phyloP scores from a whole-genome alignment of 345 rosid genomes.

The Linum lewisii region DNA sequence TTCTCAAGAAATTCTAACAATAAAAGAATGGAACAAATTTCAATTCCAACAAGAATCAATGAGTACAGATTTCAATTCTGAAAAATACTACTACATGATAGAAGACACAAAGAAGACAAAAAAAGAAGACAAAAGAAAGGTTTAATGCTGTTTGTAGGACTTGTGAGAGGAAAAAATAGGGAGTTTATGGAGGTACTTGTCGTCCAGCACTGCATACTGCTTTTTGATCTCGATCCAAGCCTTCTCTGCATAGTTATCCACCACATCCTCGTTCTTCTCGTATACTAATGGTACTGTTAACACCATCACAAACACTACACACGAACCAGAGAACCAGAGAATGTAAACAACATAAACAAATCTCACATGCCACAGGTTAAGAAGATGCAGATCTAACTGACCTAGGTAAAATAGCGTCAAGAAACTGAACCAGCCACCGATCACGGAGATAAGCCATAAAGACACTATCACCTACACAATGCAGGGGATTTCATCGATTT shows the following conservation, averaged over 20 bases:
- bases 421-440: slow-evolving; percentile 34
- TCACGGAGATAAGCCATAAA: slow-evolving; percentile 29
- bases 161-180: slow-evolving; percentile 16
- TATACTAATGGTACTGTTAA: slow-evolving; percentile 28
- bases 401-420: slow-evolving; percentile 31
- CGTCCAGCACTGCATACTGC: slow-evolving; percentile 30
- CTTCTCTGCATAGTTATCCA: slow-evolving; percentile 30
- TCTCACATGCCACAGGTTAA: no score
- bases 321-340: no score
- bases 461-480: slow-evolving; percentile 23
- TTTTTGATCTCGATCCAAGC: slow-evolving; percentile 25
- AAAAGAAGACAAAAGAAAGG: background rate
- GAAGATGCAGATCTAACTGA: slow-evolving; percentile 5
- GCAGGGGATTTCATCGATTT: background rate
- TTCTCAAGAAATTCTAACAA: no score
- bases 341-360: no score
- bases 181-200: slow-evolving; percentile 22
- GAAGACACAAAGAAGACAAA: no score
- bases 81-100: no score
- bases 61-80: no score
- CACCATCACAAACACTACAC: slow-evolving; percentile 28
- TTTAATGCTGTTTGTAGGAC: slow-evolving; percentile 17
- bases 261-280: slow-evolving; percentile 32
- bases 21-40: no score
- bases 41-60: no score